A percentile compares a stretch with the other conserved stretches of the same genome.
Evolutionary conservation across 1,284 basidiomycete species (phyloP).

Genomic region (Fomitopsis betulina): DNA sequence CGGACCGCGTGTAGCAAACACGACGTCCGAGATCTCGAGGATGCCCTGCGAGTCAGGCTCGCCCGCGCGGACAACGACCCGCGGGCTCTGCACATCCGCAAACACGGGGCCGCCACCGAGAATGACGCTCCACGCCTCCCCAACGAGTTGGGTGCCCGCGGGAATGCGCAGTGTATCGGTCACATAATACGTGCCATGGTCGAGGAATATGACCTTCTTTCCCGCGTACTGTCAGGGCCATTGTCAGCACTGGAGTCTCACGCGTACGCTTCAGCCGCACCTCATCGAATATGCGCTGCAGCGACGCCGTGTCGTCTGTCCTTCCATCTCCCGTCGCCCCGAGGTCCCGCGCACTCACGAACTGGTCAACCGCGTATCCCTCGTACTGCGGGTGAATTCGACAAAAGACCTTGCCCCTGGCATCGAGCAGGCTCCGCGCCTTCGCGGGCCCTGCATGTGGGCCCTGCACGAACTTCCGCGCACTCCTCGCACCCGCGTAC

Average conservation of each 20-base stretch:
- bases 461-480: conserved; percentile 44
- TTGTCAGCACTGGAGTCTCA: background rate
- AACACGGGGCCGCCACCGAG: conserved; percentile 63
- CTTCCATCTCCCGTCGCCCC: conserved; percentile 75
- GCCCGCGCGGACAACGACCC: conserved; percentile 57
- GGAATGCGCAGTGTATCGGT: conserved; percentile 70
- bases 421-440: conserved; percentile 52
- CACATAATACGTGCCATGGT: conserved; percentile 65
- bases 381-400: conserved; percentile 45
- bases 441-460: conserved; percentile 45
- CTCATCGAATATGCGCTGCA: conserved; percentile 57
- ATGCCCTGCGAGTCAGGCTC: conserved; percentile 40
- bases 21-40: conserved; percentile 58
- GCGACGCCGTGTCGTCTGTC: conserved; percentile 71
- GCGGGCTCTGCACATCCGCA: conserved; percentile 46
- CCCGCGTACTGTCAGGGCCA: conserved; percentile 47
- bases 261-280: conserved; percentile 17
- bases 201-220: conserved; percentile 76
- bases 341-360: conserved; percentile 65
- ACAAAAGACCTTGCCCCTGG: conserved; percentile 56
- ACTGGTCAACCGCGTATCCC: conserved; percentile 51
- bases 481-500: conserved; percentile 43
- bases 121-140: conserved; percentile 78
- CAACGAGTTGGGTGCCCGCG: conserved; percentile 63
- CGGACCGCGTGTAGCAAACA: conserved; percentile 51